Conservation (phyloP, 2,329 filamentous ascomycete genomes). For the Venturia aucupariae region DNA sequence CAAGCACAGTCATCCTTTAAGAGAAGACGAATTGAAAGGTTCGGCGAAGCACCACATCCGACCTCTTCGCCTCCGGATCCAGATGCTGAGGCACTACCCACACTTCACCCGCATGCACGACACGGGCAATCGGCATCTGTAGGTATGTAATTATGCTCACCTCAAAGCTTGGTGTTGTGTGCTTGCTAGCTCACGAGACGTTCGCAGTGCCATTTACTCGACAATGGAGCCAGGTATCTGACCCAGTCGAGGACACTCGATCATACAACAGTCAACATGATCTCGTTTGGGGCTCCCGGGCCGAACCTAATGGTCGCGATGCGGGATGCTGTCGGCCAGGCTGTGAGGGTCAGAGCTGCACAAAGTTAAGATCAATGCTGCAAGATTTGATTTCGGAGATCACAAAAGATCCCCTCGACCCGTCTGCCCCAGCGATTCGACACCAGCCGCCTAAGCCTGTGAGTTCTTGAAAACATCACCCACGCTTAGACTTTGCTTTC, state of each 20-base stretch:
- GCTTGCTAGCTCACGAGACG: not conserved
- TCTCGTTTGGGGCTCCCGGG: not conserved
- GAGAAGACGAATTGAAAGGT: constrained; percentile 1
- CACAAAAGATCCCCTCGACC: constrained; percentile 3
- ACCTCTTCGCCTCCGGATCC: not conserved
- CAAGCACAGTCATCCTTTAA: not conserved
- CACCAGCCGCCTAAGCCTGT: constrained; percentile 9
- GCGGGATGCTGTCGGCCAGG: constrained; percentile 9
- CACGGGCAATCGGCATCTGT: not conserved
- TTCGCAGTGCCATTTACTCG: not conserved
- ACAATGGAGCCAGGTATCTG: not conserved
- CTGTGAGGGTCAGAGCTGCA: constrained; percentile 9
- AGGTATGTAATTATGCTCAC: constrained; percentile 2
- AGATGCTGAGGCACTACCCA: constrained; percentile 1
- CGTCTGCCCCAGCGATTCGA: not conserved
- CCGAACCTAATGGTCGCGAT: not conserved
- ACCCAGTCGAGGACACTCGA: not conserved
- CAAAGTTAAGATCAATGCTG: constrained; percentile 8
- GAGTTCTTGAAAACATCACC: not conserved
- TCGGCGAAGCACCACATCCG: not conserved
- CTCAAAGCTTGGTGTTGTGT: not conserved
- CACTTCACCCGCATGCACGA: not conserved
- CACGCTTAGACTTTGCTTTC: not conserved
- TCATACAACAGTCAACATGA: not conserved
- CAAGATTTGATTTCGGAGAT: constrained; percentile 12